A percentile compares a stretch with the other conserved stretches of the same genome.
Conservation (phyloP, 352 stramenopile species). For the Globisporangium echinulatum region DNA sequence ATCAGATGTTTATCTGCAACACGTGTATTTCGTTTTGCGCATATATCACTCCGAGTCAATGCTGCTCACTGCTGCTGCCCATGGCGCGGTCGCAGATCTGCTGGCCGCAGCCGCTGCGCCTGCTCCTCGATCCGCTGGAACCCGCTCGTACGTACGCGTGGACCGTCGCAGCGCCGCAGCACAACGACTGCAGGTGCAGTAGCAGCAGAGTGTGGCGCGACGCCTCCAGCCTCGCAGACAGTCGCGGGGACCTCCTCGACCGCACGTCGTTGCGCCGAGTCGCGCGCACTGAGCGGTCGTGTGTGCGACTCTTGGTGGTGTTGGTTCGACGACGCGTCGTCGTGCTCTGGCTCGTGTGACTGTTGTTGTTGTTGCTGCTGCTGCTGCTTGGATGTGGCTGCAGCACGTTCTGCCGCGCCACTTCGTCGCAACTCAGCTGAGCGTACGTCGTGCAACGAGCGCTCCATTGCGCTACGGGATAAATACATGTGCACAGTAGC, state of each 20-base stretch:
- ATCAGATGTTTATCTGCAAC: background rate
- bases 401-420: too few species aligned
- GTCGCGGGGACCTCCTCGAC: background rate
- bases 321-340: conserved; percentile 1
- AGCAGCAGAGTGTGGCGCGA: background rate
- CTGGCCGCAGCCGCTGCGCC: conserved; percentile 20
- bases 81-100: conserved; percentile 20
- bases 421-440: too few species aligned
- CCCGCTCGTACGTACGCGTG: conserved; percentile 59
- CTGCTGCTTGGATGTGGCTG: background rate
- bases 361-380: background rate
- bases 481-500: too few species aligned
- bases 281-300: background rate
- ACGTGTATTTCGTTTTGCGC: too few species aligned
- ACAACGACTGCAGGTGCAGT: conserved; percentile 20
- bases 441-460: too few species aligned
- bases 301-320: background rate
- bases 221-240: background rate
- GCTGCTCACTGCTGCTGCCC: conserved; percentile 10
- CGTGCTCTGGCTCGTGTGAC: background rate
- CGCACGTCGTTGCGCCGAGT: background rate
- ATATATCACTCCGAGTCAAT: background rate
- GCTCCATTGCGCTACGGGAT: too few species aligned
- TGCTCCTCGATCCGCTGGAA: conserved; percentile 80
- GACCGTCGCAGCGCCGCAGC: conserved; percentile 60